Conservation (phyloP, 164 flowering plant species). For the Dillenia turbinata region DNA sequence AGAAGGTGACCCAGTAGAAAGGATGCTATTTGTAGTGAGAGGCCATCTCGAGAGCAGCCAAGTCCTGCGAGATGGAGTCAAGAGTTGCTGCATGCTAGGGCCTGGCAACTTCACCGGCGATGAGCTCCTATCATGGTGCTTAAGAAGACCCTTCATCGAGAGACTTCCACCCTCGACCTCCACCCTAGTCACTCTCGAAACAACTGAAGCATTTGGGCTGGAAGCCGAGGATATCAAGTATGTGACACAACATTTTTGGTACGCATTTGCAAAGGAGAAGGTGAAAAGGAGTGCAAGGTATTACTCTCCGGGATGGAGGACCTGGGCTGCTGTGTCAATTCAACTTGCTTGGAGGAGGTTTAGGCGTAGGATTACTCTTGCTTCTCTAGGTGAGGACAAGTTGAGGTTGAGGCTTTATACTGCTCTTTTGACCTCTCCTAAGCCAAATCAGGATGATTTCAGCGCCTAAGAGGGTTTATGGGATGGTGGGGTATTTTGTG, state of each 20-base stretch:
- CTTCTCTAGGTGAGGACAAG: constrained; percentile 80
- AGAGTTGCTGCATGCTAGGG: constrained; percentile 91
- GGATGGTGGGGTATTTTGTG: too few relatives aligned
- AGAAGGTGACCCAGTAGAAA: constrained; percentile 93
- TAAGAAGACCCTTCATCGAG: constrained; percentile 77
- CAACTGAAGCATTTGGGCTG: constrained; percentile 86
- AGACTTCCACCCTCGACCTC: constrained; percentile 87
- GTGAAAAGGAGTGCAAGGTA: constrained; percentile 85
- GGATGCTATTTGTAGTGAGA: constrained; percentile 87
- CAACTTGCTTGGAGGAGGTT: constrained; percentile 95
- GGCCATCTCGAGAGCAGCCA: constrained; percentile 96
- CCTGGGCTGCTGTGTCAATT: constrained; percentile 97
- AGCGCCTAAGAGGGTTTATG: constrained; percentile 29
- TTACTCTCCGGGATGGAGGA: constrained; percentile 95
- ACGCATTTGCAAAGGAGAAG: constrained; percentile 81
- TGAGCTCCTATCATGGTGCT: constrained; percentile 94
- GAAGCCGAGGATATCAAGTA: constrained; percentile 89
- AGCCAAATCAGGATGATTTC: constrained; percentile 85
- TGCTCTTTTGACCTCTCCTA: constrained; percentile 86
- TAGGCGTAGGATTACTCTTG: constrained; percentile 66
- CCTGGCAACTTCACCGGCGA: constrained; percentile 97
- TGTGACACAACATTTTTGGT: constrained; percentile 89
- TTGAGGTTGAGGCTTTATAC: constrained; percentile 81
- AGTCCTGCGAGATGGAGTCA: constrained; percentile 70
- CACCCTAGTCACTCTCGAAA: constrained; percentile 69